These are phyloP conservation scores for Zelonia costaricensis DNA, from an alignment of 208 protist genomes.

Conservation along the genomic window DNA sequence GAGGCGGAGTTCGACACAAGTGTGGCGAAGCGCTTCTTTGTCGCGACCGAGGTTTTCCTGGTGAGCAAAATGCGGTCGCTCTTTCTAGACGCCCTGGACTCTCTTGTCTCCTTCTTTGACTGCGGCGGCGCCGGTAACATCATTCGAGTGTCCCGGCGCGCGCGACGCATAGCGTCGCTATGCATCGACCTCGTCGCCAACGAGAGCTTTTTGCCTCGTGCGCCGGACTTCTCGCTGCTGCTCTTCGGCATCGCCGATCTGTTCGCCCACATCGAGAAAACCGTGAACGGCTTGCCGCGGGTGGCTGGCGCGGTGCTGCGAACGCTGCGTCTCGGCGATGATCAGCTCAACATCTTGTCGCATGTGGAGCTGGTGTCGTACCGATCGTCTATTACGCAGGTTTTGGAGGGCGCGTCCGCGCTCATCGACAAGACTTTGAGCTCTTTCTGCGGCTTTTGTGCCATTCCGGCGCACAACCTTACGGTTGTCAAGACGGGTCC, in stretches of 20 bases:
- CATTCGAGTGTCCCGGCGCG: conserved; percentile 32
- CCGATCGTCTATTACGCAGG: conserved; percentile 27
- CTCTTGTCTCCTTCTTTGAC: conserved; percentile 65
- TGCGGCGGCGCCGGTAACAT: conserved; percentile 17
- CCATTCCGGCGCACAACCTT: conserved; percentile 46
- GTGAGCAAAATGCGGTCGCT: conserved; percentile 51
- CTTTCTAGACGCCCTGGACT: conserved; percentile 53
- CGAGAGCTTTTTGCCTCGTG: conserved; percentile 55
- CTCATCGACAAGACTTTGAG: conserved; percentile 48
- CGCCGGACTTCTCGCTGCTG: conserved; percentile 59
- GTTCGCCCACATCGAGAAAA: conserved; percentile 56
- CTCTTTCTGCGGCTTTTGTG: conserved; percentile 50
- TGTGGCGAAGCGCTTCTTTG: conserved; percentile 61
- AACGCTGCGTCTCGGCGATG: conserved; percentile 50
- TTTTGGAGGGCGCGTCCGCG: conserved; percentile 40
- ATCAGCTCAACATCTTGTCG: conserved; percentile 37
- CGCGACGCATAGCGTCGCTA: conserved; percentile 43
- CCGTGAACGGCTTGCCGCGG: conserved; percentile 61
- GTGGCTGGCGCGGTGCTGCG: conserved; percentile 58
- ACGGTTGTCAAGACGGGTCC: conserved; percentile 32
- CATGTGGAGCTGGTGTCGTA: conserved; percentile 40
- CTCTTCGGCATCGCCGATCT: conserved; percentile 65
- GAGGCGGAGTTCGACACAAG: conserved; percentile 42
- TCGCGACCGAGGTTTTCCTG: conserved; percentile 75
- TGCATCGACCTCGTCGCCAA: conserved; percentile 55